phyloP scores from a whole-genome alignment of 169 alveolate genomes.

The Plasmodium gaboni region DNA sequence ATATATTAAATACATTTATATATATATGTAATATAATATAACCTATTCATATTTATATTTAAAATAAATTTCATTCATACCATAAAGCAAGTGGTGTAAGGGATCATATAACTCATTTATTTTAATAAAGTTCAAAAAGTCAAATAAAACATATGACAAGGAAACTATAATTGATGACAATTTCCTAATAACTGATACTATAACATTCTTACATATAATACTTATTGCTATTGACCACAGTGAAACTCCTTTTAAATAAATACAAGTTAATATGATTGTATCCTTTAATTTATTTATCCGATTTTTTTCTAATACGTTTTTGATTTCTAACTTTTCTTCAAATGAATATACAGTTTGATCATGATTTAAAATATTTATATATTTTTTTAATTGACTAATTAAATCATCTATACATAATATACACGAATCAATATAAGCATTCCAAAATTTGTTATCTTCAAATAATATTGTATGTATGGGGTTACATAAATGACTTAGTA shows the following conservation, averaged over 20 bases:
- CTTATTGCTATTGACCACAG: constrained; percentile 71
- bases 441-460: constrained; percentile 67
- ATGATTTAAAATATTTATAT: constrained; percentile 68
- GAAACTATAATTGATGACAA: constrained; percentile 74
- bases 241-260: constrained; percentile 71
- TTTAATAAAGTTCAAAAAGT: constrained; percentile 66
- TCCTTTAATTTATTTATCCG: constrained; percentile 70
- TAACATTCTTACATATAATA: constrained; percentile 68
- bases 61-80: constrained; percentile 20
- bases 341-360: constrained; percentile 64
- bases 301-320: constrained; percentile 33
- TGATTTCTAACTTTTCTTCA: constrained; percentile 72
- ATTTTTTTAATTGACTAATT: constrained; percentile 56
- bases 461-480: constrained; percentile 72
- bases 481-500: constrained; percentile 61
- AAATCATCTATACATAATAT: constrained; percentile 63
- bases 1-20: constrained; percentile 9
- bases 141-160: constrained; percentile 74
- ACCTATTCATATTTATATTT: not conserved
- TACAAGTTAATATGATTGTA: constrained; percentile 59
- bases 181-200: constrained; percentile 68
- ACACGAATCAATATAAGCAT: constrained; percentile 64
- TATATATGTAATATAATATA: constrained; percentile 5
- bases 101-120: constrained; percentile 75
- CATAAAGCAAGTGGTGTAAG: constrained; percentile 62